Base-by-base conservation (phyloP, 2,329 filamentous ascomycete species). In the Venturia aucupariae region DNA sequence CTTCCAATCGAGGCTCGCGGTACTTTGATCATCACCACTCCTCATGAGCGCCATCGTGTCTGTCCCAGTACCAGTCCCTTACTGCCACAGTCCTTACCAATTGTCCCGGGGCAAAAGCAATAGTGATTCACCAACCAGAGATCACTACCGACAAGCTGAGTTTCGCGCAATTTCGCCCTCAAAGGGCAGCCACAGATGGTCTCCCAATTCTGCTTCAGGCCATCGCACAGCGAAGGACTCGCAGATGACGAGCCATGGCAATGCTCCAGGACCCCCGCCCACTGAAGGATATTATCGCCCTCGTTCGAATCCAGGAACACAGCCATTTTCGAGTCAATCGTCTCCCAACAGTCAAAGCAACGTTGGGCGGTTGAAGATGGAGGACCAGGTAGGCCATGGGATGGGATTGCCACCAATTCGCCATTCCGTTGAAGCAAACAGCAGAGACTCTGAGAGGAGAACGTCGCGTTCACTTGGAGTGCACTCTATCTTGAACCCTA, bases 401-500 rank as follows among this genome's bases (percentile, higher is more conserved):
- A 11, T 42, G 30, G 27, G 8, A 2, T 30, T 42, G 15, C 60
- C 44, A 38, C 60, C 59, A 1, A 39, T 27, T 15, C 17, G 32
- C 11, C 60, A 19, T 17, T 22, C 19, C 17, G 22, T 44, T 27
- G 22, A 62, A 30, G 32, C 24, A 6, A 17, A 13, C 11, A 15
- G 5, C 11, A 38, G 13, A 39, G 64, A 42, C 15, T 2, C 62
- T 24, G 48, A 51, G 32, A 27, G 30, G 22, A 27, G 27, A 32
- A 13, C 69, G 61, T 67, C 72, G 38, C 72, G 76, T 62, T 72
- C 76, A 3, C 70, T 77, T 15, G 77, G 77, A 11, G 72, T 81
- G 30, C 76, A 77, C 24, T 78, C 77, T 1, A 79, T 81, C 22
- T 69, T 81, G 55, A 81, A 81, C 64, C 77, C 78, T 13, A 57